Evolutionary conservation across 495 filamentous ascomycete species (phyloP).

Genomic region (Mytilinidion resinicola): DNA sequence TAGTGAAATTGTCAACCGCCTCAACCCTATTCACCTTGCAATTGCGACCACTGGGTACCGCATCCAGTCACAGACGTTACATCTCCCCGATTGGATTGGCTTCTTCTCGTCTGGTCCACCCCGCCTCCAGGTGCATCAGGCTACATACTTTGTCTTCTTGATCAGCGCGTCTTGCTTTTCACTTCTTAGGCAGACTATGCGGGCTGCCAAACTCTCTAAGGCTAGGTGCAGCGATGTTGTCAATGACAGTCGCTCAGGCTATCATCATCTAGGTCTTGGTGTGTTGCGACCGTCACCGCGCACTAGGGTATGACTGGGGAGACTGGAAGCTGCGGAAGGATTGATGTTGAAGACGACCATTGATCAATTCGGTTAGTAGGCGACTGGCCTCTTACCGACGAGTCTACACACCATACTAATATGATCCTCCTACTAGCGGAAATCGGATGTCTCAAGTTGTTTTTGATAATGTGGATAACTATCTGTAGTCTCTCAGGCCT

Average conservation of each 20-base stretch:
- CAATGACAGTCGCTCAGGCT: too few relatives aligned
- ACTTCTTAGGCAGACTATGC: too few relatives aligned
- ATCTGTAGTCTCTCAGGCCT: too few relatives aligned
- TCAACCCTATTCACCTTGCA: conserved; percentile 31
- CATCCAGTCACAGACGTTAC: conserved; percentile 33
- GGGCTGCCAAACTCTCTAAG: too few relatives aligned
- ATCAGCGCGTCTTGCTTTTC: background rate
- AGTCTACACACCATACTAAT: background rate
- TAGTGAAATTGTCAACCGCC: conserved; percentile 30
- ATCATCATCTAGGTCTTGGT: background rate
- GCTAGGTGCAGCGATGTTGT: too few relatives aligned
- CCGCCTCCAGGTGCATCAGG: conserved; percentile 28
- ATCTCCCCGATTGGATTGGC: conserved; percentile 31
- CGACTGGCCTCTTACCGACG: background rate
- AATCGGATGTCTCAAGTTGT: too few relatives aligned
- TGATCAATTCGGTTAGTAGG: background rate
- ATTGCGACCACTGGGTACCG: conserved; percentile 28
- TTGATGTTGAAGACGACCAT: background rate
- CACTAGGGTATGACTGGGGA: conserved; percentile 26
- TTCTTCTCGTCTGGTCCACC: conserved; percentile 33
- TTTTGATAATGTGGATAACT: too few relatives aligned
- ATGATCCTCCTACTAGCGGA: background rate
- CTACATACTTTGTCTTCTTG: background rate
- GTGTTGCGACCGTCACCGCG: conserved; percentile 11
- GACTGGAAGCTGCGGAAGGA: conserved; percentile 27